These are phyloP conservation scores for Brassica napus DNA, from an alignment of 345 rosid species.

Conservation along the genomic window Da-Ae NC_063450.1:29887001-29887500, in stretches of 20 bases:
- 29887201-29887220: not conserved
- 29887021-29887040: slow-evolving; percentile 38
- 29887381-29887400: not conserved
- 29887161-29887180: not conserved
- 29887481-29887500: slow-evolving; percentile 14
- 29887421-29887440: not conserved
- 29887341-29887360: too few species aligned
- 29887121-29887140: slow-evolving; percentile 25
- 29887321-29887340: too few species aligned
- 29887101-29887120: slow-evolving; percentile 31
- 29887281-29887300: too few species aligned
- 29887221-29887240: too few species aligned
- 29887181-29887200: not conserved
- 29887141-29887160: slow-evolving; percentile 10
- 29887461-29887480: not conserved
- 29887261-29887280: too few species aligned
- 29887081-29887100: slow-evolving; percentile 33
- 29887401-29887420: not conserved
- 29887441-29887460: not conserved
- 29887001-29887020: slow-evolving; percentile 31
- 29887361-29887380: too few species aligned
- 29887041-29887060: slow-evolving; percentile 15
- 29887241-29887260: too few species aligned
- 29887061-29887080: slow-evolving; percentile 47
- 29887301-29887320: too few species aligned